Base-by-base conservation (phyloP, 768 basidiomycete species). In the Solioccasus polychromus region DNA sequence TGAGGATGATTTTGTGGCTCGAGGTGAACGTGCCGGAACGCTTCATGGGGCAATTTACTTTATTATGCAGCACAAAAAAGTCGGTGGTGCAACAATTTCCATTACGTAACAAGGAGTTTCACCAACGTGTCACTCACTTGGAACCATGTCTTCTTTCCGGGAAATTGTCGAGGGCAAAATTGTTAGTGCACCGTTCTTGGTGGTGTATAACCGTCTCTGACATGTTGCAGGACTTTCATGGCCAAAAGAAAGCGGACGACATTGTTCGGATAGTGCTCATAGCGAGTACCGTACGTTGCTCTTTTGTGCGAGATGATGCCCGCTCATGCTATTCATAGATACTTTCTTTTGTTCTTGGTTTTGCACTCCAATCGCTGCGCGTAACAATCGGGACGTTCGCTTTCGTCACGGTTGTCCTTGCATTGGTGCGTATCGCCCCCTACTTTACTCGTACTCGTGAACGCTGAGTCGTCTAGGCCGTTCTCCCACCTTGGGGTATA, bases 401-500 rank as follows among this genome's bases (percentile, higher is more conserved):
- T 17, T 17, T 57, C 26, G 56, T 39, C n/a, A 62, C 57, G 18
- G 48, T 54, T 4, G 42, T 18, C 29, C 39, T 64, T 35, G 49
- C 52, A 9, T 30, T 62, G 57, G 61, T 64, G 32, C 28, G 61
- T 19, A 17, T n/a, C n/a, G n/a, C n/a, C n/a, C n/a, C n/a, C n/a
- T n/a, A n/a, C n/a, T n/a, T n/a, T n/a, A n/a, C n/a, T n/a, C n/a
- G n/a, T n/a, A n/a, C n/a, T n/a, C n/a, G n/a, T 10, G 24, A 23
- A 19, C 19, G 32, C 44, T 56, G 24, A 60, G 24, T 7, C 10
- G 12, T 17, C 5, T 6, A 88, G 87, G 62, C 73, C 37, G 69
- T 81, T 11, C 48, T 89, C 4, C 88, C 87, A 0, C 81, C 82
- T 8, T 90, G 88, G 88, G 76, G 80, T 0, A 67, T 77, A 63